phyloP scores from a whole-genome alignment of 1,284 basidiomycete species.

The Apiotrichum porosum region DNA sequence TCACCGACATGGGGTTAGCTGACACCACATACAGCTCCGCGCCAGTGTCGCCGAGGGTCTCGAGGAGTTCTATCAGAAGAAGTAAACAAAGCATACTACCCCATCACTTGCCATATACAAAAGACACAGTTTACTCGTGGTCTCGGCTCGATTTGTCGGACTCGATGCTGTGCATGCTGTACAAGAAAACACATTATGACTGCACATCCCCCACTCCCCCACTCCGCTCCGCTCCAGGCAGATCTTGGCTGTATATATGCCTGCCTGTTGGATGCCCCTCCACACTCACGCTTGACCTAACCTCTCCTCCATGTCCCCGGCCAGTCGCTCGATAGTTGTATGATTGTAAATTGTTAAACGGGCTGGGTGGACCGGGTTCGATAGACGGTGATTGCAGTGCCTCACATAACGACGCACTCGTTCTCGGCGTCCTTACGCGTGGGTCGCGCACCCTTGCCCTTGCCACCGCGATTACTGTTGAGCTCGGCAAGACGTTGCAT shows the following conservation, averaged over 20 bases:
- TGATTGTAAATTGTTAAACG: no score
- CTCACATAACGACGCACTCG: conserved; percentile 75
- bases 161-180: conserved; percentile 12
- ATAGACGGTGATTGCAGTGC: no score
- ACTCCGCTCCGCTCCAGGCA: neutral
- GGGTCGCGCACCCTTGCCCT: conserved; percentile 61
- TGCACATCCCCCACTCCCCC: neutral
- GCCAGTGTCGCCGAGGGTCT: conserved; percentile 32
- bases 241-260: no score
- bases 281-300: no score
- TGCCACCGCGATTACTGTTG: conserved; percentile 45
- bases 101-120: no score
- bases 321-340: no score
- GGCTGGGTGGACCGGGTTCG: no score
- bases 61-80: conserved; percentile 8
- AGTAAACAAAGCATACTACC: neutral
- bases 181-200: conserved; percentile 3
- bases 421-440: conserved; percentile 86
- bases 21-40: conserved; percentile 25
- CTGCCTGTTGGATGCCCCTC: no score
- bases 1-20: no score
- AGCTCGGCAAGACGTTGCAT: conserved; percentile 88
- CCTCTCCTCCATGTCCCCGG: no score
- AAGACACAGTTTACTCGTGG: no score
- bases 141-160: no score